A percentile compares a stretch with the other conserved stretches of the same genome.
Conservation (phyloP, 2,329 filamentous ascomycete species). For the Alternaria gaisen region DNA sequence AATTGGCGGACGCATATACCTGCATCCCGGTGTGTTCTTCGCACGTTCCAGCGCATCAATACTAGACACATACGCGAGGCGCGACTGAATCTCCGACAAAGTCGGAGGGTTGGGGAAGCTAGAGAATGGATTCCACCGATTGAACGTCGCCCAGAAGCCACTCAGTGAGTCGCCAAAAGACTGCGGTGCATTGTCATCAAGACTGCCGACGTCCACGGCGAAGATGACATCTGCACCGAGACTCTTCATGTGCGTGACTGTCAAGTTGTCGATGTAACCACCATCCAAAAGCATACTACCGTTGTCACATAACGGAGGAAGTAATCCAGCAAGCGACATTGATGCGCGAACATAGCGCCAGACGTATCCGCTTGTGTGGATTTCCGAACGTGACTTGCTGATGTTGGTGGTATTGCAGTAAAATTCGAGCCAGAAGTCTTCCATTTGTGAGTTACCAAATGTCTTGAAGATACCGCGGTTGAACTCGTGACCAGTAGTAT, state of each 20-base stretch:
- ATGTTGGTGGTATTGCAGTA: constrained; percentile 99
- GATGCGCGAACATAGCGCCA: constrained; percentile 97
- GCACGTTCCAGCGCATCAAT: constrained; percentile 94
- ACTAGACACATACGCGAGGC: constrained; percentile 92
- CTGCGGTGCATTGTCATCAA: constrained; percentile 93
- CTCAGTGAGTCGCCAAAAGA: constrained; percentile 93
- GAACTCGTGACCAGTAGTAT: constrained; percentile 98
- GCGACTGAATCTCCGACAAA: constrained; percentile 92
- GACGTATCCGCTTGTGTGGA: constrained; percentile 94
- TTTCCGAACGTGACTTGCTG: constrained; percentile 88
- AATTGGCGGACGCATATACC: constrained; percentile 96
- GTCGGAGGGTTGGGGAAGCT: constrained; percentile 90
- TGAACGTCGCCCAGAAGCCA: constrained; percentile 92
- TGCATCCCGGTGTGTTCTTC: constrained; percentile 87
- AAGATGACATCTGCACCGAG: constrained; percentile 94
- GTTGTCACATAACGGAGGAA: constrained; percentile 95
- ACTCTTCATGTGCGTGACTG: constrained; percentile 95
- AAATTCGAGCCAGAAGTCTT: constrained; percentile 98
- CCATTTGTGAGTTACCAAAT: constrained; percentile 95
- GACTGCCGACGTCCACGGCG: constrained; percentile 89
- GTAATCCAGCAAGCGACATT: constrained; percentile 92
- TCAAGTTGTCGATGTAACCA: constrained; percentile 96
- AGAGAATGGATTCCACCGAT: constrained; percentile 97
- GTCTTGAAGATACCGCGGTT: constrained; percentile 99
- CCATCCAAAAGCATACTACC: constrained; percentile 96